These are phyloP conservation scores for Balakata baccata DNA, from an alignment of 345 rosid species.

Conservation along the genomic window DNA sequence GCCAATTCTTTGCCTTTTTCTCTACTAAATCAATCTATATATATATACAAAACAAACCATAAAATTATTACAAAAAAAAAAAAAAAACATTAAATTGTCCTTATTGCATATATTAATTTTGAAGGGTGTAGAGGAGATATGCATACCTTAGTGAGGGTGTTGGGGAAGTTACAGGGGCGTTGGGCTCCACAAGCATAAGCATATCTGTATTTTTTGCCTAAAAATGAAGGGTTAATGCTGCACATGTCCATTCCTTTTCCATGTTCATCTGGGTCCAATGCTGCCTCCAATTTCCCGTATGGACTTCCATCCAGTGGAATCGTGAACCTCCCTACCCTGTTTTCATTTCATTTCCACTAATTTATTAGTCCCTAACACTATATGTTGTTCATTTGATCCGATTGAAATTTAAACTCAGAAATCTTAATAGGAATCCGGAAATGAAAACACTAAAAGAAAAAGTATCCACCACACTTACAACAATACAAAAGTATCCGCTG, in stretches of 20 bases:
- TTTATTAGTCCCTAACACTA: not conserved
- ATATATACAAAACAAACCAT: conserved; percentile 17
- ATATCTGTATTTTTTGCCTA: conserved; percentile 74
- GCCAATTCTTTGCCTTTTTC: conserved; percentile 80
- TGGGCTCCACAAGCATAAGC: conserved; percentile 92
- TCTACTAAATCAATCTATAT: conserved; percentile 56
- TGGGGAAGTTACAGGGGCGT: conserved; percentile 95
- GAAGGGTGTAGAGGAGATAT: too few relatives aligned
- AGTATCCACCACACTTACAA: too few relatives aligned
- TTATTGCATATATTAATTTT: not conserved
- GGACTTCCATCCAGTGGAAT: conserved; percentile 89
- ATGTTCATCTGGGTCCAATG: conserved; percentile 82
- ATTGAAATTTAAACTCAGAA: too few relatives aligned
- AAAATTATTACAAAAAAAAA: not conserved
- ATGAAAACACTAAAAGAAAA: too few relatives aligned
- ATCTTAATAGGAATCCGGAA: too few relatives aligned
- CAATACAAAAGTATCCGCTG: too few relatives aligned
- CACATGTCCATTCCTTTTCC: conserved; percentile 99
- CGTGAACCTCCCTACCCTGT: conserved; percentile 86
- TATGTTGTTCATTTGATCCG: too few relatives aligned
- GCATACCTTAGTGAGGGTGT: conserved; percentile 81
- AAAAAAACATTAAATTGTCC: not conserved
- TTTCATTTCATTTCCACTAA: not conserved
- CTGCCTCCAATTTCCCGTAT: conserved; percentile 64
- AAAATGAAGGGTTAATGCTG: conserved; percentile 67